Base-by-base conservation (phyloP, 495 filamentous ascomycete species). In the Achaetomiella virescens region DNA sequence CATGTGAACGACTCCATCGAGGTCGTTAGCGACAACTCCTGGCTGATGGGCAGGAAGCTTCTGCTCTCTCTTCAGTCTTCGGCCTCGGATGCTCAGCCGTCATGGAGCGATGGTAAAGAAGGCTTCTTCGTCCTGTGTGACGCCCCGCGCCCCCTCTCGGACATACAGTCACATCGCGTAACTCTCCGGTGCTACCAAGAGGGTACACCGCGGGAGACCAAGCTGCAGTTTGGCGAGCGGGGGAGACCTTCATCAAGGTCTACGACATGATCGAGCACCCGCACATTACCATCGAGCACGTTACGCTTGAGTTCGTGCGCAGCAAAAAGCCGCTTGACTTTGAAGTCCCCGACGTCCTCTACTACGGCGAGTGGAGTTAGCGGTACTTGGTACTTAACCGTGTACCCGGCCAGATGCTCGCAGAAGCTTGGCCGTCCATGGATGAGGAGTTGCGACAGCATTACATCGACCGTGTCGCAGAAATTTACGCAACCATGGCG, bases 161-260 rank as follows among this genome's bases (percentile, higher is more conserved):
- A 24, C 12, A 2, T 0, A 18, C n/a, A 18, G 5, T 10, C 49
- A 3, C 43, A 46, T 38, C 25, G 48, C 12, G 12, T 12, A 9
- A 52, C 21, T 40, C 42, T 2, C 2, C 21, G n/a, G 35, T 22
- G 1, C 27, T 61, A 10, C 42, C 52, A 1, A 14, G 31, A 14
- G 54, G 54, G 21, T 51, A 61, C 43, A 17, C 46, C 0, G 54
- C 50, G 14, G 59, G 49, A 4, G 42, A 53, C 37, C 43, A 27
- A 10, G 22, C 59, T 3, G 59, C 59, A 3, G 54, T 61, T 9
- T 61, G 54, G 59, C 49, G 49, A 15, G 59, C 50, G 1, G 59
- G 59, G 0, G 54, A 57, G 22, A 54, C 54, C 15, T 61, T 61
- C 24, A 51, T 61, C 54, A 57, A 61, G 24, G 45, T 40, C 1